A percentile compares a stretch with the other conserved stretches of the same genome.
Evolutionary conservation across 75 land plant genomes (phyloP).

Genomic region (Chamaecyparis obtusa): DNA sequence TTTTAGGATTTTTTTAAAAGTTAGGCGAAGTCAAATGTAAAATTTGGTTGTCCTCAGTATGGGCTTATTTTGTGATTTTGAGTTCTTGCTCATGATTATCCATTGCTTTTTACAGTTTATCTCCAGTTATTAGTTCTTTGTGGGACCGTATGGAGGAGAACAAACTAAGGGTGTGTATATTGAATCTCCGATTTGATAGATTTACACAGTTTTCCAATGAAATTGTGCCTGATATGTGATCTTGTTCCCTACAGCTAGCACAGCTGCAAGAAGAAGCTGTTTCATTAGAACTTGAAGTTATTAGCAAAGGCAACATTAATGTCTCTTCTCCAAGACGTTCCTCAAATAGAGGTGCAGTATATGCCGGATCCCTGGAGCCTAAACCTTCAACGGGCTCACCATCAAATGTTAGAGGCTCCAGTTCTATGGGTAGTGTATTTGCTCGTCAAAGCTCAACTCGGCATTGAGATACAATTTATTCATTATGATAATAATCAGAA

Average conservation of each 20-base stretch:
- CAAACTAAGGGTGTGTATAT: constrained; percentile 50
- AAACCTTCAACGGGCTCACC: not conserved
- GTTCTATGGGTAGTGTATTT: not conserved
- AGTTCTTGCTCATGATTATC: not conserved
- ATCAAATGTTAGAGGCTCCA: constrained; percentile 7
- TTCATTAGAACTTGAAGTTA: constrained; percentile 35
- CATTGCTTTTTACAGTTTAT: constrained; percentile 44
- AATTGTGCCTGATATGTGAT: not conserved
- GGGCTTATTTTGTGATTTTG: not conserved
- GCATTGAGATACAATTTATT: not conserved
- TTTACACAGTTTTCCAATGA: not conserved
- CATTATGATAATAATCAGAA: not conserved
- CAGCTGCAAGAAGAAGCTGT: constrained; percentile 47
- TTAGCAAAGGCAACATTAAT: constrained; percentile 7
- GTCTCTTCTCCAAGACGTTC: constrained; percentile 5
- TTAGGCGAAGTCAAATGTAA: not conserved
- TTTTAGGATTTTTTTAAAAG: not conserved
- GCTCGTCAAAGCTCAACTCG: constrained; percentile 5
- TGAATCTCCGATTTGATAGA: not conserved
- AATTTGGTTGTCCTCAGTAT: not conserved
- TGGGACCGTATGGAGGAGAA: constrained; percentile 71
- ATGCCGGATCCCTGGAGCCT: constrained; percentile 3
- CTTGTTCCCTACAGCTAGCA: constrained; percentile 33
- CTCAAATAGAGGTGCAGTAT: constrained; percentile 10
- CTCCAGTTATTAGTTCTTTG: constrained; percentile 66